Evolutionary conservation across 768 basidiomycete species (phyloP), one percentile per base, ranked within the genome.

Genomic region (Tulasnella sp.): DNA sequence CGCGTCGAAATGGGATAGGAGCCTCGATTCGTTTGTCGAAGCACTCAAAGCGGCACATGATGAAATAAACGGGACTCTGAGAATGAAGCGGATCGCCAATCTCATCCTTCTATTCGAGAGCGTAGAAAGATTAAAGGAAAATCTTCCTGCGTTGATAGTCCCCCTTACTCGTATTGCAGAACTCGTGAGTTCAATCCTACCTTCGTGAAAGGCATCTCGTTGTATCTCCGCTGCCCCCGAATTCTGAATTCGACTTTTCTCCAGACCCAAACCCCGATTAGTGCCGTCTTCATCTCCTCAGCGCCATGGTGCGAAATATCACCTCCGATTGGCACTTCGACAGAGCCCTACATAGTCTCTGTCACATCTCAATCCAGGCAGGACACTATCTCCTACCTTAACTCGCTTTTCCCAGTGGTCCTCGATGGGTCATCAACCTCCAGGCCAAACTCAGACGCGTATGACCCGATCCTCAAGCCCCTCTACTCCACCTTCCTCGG

Each of bases 101-200:
- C 77, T 93, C 81, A 89, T 92, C 14, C 86, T 95, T 58, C 85
- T 92, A 7, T 83, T 95, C 56, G 91, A 93, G 81, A 87, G 87
- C n/a, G 91, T 90, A 0, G 93, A 95, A 83, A 87, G 89, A 68
- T 84, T 95, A 80, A 89, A 87, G 80, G 91, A 91, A 40, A 86
- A 83, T 24, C 85, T 93, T 74, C 89, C 92, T 3, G 91, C 93
- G 38, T 83, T 94, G 0, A 77, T 94, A 1, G 90, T 93, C 14
- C 92, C 94, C 52, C 84, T 95, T 42, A 88, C 92, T 21, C 89
- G 93, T 74, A 85, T 95, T 39, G 86, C 89, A 5, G 94, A 95
- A 82, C 83, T 95, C 84, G 94, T 94, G 81, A 77, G 82, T 77
- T 80, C 52, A 34, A 39, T 58, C 42, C 16, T 18, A 52, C 58